These are phyloP conservation scores for Colletotrichum melonis DNA, from an alignment of 2,329 filamentous ascomycete genomes.

Conservation along the genomic window DNA sequence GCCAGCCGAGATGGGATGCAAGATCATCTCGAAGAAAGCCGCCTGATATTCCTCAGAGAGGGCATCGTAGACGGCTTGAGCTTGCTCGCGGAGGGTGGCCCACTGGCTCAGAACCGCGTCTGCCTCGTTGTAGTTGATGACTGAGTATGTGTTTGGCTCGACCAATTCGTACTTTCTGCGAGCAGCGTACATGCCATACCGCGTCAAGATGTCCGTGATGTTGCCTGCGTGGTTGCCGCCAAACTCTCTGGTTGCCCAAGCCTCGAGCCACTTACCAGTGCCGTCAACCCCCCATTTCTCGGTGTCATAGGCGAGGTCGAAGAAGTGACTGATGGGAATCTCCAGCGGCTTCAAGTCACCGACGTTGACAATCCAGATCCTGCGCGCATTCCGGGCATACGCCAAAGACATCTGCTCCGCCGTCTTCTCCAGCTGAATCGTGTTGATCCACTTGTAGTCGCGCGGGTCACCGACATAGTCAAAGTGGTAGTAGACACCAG, in stretches of 20 bases:
- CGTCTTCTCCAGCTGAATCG: slow-evolving; percentile 70
- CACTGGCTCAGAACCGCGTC: slow-evolving; percentile 63
- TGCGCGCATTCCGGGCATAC: slow-evolving; percentile 66
- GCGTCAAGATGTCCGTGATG: slow-evolving; percentile 63
- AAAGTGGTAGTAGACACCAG: slow-evolving; percentile 74
- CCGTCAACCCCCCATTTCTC: slow-evolving; percentile 66
- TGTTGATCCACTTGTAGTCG: slow-evolving; percentile 72
- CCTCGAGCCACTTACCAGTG: slow-evolving; percentile 65
- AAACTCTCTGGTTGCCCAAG: slow-evolving; percentile 70
- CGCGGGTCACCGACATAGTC: slow-evolving; percentile 63
- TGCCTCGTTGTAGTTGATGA: slow-evolving; percentile 70
- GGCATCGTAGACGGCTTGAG: slow-evolving; percentile 66
- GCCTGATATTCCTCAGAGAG: slow-evolving; percentile 62
- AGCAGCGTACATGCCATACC: slow-evolving; percentile 49
- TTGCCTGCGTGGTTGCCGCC: slow-evolving; percentile 56
- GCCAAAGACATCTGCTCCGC: slow-evolving; percentile 71
- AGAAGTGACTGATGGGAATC: slow-evolving; percentile 74
- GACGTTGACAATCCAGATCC: slow-evolving; percentile 76
- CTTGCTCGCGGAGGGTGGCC: slow-evolving; percentile 60
- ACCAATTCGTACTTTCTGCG: slow-evolving; percentile 50
- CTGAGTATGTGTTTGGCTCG: slow-evolving; percentile 55
- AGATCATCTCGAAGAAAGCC: slow-evolving; percentile 69
- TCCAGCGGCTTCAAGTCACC: slow-evolving; percentile 74
- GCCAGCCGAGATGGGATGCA: slow-evolving; percentile 66
- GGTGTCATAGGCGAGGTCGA: slow-evolving; percentile 76